Evolutionary conservation across 345 rosid genomes (phyloP), one percentile per base, ranked within the genome.

Genomic region (Gynandropsis gynandra): DNA sequence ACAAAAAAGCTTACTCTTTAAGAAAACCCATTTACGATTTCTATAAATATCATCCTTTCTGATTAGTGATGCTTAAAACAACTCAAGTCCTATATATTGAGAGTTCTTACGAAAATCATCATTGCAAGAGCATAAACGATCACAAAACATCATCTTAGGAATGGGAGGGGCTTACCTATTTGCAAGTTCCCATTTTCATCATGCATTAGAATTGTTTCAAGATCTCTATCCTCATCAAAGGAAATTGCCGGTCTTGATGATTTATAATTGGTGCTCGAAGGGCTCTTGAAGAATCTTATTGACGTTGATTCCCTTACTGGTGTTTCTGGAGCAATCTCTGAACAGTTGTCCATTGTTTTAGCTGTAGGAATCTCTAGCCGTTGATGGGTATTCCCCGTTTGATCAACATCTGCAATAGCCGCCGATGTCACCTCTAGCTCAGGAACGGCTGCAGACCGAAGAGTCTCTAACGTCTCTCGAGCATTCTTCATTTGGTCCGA

Each of bases 261-360:
- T 44, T 53, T 47, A 37, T 73, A 63, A 56, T 11, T 43, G 6
- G 29, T 68, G 56, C 72, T 56, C 53, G 55, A 77, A 21, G 58
- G 76, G 58, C 73, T 73, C 55, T 64, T 63, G 42, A 60, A 76
- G 24, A 65, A 59, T 42, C 82, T 77, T 62, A 33, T 32, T 11
- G 73, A 61, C 41, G 58, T 53, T 38, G 76, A 64, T 16, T 42
- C 59, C 56, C 29, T 71, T 57, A 68, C 62, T 0, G 95, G 98
- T 17, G 92, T 87, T 49, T 74, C 81, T 18, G 92, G 89, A 51
- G 90, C 89, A 47, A 85, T 71, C 61, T 68, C 69, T 20, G 49
- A 14, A 45, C 55, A 8, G 31, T 12, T 18, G 56, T 37, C 45
- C n/a, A 13, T 47, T 21, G 54, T 66, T 50, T 56, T 56, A 24